A percentile compares a stretch with the other conserved stretches of the same genome.
phyloP scores from a whole-genome alignment of 768 basidiomycete species.

The Calocera cornea region DNA sequence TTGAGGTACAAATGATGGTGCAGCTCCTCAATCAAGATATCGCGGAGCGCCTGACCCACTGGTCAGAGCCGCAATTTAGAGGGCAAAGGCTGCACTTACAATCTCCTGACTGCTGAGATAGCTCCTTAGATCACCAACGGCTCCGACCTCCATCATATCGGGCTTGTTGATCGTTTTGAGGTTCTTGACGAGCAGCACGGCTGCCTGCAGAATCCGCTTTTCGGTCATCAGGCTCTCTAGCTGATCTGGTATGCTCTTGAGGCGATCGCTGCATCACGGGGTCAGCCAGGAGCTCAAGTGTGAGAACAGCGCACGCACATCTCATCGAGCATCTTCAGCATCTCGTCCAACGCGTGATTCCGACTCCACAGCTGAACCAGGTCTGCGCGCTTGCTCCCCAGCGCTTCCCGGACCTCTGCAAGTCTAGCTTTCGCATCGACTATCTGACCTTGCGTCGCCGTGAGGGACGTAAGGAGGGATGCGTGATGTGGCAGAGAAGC shows the following conservation, averaged over 20 bases:
- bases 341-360: conserved; percentile 85
- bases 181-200: conserved; percentile 72
- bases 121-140: conserved; percentile 70
- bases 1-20: conserved; percentile 97
- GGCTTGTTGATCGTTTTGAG: conserved; percentile 80
- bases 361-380: conserved; percentile 81
- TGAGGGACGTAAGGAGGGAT: conserved; percentile 56
- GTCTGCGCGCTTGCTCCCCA: conserved; percentile 74
- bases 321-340: conserved; percentile 85
- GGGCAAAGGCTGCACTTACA: conserved; percentile 33
- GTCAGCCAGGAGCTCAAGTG: not conserved
- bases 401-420: conserved; percentile 62
- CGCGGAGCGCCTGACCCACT: conserved; percentile 59
- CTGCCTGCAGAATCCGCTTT: conserved; percentile 80
- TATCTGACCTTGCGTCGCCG: conserved; percentile 61
- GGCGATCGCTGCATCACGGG: conserved; percentile 50
- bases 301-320: conserved; percentile 52
- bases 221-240: conserved; percentile 92
- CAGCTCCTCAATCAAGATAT: conserved; percentile 88
- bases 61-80: not conserved
- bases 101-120: conserved; percentile 80
- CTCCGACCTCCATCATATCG: conserved; percentile 94
- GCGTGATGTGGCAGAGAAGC: conserved; percentile 88
- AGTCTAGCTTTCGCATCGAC: conserved; percentile 53
- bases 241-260: conserved; percentile 81